These are phyloP conservation scores for Xanthoconium purpureum DNA, from an alignment of 768 basidiomycete species.

Conservation along the genomic window DNA sequence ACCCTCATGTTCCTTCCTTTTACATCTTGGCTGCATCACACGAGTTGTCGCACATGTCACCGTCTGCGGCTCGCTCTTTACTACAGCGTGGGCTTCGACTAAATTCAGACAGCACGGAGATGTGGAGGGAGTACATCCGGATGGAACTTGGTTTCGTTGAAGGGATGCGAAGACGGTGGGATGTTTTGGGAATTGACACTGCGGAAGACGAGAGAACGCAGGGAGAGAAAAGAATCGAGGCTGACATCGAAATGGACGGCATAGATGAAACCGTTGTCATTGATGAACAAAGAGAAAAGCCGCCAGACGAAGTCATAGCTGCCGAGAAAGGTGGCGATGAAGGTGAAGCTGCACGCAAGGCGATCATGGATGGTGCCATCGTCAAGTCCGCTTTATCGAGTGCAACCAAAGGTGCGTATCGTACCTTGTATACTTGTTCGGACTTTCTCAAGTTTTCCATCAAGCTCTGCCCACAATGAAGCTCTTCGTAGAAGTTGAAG, in stretches of 20 bases:
- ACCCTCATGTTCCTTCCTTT: constrained; percentile 71
- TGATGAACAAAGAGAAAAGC: constrained; percentile 22
- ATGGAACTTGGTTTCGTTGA: constrained; percentile 90
- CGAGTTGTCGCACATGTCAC: constrained; percentile 70
- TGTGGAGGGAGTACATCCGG: constrained; percentile 89
- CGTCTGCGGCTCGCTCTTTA: constrained; percentile 76
- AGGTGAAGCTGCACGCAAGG: constrained; percentile 54
- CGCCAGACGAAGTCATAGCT: constrained; percentile 27
- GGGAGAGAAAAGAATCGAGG: constrained; percentile 22
- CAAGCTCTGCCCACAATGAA: constrained; percentile 40
- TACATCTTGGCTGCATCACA: constrained; percentile 86
- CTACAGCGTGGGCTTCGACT: constrained; percentile 84
- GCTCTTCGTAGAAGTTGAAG: constrained; percentile 42
- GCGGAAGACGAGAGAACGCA: constrained; percentile 12
- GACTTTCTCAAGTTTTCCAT: constrained; percentile 8
- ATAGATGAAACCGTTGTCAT: constrained; percentile 13
- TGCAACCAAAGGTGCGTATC: constrained; percentile 63
- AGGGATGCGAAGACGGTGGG: constrained; percentile 75
- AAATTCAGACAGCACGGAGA: constrained; percentile 62
- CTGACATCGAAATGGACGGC: constrained; percentile 22
- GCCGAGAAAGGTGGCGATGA: constrained; percentile 42
- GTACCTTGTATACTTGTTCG: constrained; percentile 11
- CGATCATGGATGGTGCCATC: constrained; percentile 76
- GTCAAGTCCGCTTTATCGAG: constrained; percentile 73
- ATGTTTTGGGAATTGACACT: constrained; percentile 61